These are phyloP conservation scores for Neonectria hederae DNA, from an alignment of 2,329 filamentous ascomycete genomes.

Conservation along the genomic window DNA sequence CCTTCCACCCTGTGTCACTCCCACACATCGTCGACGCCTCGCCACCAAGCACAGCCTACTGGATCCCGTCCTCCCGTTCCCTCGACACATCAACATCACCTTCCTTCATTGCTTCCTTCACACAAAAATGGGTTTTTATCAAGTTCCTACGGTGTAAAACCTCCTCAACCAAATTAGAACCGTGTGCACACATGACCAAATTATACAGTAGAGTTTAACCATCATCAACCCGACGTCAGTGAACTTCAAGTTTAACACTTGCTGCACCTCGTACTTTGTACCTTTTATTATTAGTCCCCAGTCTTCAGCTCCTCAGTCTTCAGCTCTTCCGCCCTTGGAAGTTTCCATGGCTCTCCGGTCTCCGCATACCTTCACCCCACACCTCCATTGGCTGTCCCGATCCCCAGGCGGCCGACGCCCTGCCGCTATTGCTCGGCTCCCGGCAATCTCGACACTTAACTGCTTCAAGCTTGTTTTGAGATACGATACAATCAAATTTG, in stretches of 20 bases:
- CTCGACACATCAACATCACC: background rate
- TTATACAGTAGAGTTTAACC: background rate
- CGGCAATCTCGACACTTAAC: conserved; percentile 29
- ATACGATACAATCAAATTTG: conserved; percentile 25
- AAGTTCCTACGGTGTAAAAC: background rate
- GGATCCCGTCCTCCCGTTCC: background rate
- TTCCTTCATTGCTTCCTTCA: background rate
- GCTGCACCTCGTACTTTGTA: conserved; percentile 8
- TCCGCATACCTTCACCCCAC: conserved; percentile 10
- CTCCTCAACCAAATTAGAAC: background rate
- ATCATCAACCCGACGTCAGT: conserved; percentile 6
- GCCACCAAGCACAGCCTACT: conserved; percentile 5
- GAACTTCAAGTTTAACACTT: conserved; percentile 2
- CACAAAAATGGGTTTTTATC: background rate
- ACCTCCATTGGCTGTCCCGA: conserved; percentile 11
- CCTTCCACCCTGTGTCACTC: conserved; percentile 16
- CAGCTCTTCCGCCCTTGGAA: background rate
- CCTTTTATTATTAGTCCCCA: no score
- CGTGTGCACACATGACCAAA: background rate
- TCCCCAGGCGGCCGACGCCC: conserved; percentile 9
- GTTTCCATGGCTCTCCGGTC: background rate
- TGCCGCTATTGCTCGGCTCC: conserved; percentile 22
- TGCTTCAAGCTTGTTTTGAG: conserved; percentile 28
- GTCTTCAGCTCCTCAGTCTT: background rate
- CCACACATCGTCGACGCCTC: conserved; percentile 7